phyloP scores from a whole-genome alignment of 768 basidiomycete species.

The Termitomyces sp. region DNA sequence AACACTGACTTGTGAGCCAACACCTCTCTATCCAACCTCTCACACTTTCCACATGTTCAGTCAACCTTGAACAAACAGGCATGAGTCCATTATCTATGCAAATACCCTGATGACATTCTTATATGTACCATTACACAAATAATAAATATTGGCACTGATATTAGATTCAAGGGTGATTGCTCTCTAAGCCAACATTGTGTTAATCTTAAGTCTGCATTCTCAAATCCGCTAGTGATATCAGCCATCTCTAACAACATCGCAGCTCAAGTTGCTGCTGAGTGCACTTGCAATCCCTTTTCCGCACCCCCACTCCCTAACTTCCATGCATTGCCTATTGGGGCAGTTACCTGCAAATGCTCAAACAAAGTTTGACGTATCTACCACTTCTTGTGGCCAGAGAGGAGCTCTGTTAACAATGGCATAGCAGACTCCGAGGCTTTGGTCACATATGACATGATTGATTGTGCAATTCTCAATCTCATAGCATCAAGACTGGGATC shows the following conservation, averaged over 20 bases:
- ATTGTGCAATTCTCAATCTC: not conserved
- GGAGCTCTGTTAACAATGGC: no score
- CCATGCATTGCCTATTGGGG: not conserved
- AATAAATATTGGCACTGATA: not conserved
- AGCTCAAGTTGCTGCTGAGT: not conserved
- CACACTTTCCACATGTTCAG: no score
- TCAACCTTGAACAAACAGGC: no score
- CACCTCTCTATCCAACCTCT: no score
- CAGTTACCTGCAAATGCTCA: no score
- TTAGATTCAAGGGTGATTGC: not conserved
- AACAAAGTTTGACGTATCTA: no score
- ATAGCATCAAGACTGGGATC: not conserved
- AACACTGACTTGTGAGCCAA: no score
- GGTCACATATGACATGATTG: not conserved
- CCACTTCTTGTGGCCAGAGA: no score
- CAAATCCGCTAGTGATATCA: accelerated
- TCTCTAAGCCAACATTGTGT: not conserved
- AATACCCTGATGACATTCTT: no score
- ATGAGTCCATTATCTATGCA: no score
- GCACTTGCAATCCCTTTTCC: not conserved
- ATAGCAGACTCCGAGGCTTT: no score
- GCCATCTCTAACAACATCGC: not conserved
- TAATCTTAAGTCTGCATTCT: not conserved
- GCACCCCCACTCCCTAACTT: not conserved
- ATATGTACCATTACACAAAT: not conserved